Evolutionary conservation across 768 basidiomycete species (phyloP).

Genomic region (Neoboletus brunneissimus): DNA sequence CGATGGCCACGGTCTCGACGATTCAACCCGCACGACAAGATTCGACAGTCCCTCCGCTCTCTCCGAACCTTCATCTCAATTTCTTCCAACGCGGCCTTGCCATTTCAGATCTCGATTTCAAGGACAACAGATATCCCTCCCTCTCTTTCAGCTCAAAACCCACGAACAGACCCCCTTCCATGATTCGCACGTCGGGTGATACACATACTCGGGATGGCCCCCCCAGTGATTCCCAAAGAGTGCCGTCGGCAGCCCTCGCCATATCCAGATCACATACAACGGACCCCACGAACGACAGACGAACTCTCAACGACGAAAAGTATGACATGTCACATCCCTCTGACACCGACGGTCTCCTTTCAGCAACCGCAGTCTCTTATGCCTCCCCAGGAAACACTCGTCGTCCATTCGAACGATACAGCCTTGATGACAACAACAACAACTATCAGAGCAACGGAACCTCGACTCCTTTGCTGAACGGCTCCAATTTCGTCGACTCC

Average conservation of each 20-base stretch:
- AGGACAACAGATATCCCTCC: constrained; percentile 58
- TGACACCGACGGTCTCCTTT: constrained; percentile 20
- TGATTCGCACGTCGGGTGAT: constrained; percentile 31
- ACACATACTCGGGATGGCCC: constrained; percentile 25
- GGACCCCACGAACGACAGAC: constrained; percentile 22
- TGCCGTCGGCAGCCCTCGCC: constrained; percentile 12
- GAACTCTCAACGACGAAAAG: constrained; percentile 24
- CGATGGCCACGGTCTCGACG: constrained; percentile 48
- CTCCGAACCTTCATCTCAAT: constrained; percentile 36
- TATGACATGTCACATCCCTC: constrained; percentile 16
- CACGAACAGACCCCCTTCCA: constrained; percentile 26
- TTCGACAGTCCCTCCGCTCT: constrained; percentile 29
- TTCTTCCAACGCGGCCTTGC: constrained; percentile 52
- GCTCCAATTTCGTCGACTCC: constrained; percentile 27
- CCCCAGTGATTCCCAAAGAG: constrained; percentile 12
- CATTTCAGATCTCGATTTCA: constrained; percentile 59
- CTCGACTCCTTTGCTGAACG: constrained; percentile 23
- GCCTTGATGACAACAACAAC: constrained; percentile 43
- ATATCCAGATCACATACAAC: constrained; percentile 12
- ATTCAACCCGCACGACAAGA: constrained; percentile 47
- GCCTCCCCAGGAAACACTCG: constrained; percentile 43
- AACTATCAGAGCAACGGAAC: constrained; percentile 17
- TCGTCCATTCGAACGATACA: constrained; percentile 51
- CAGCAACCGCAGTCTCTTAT: constrained; percentile 41
- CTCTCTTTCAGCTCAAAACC: constrained; percentile 26